Evolutionary conservation across 2,329 filamentous ascomycete genomes (phyloP).

Genomic region (Pseudocercospora fijiensis): DNA sequence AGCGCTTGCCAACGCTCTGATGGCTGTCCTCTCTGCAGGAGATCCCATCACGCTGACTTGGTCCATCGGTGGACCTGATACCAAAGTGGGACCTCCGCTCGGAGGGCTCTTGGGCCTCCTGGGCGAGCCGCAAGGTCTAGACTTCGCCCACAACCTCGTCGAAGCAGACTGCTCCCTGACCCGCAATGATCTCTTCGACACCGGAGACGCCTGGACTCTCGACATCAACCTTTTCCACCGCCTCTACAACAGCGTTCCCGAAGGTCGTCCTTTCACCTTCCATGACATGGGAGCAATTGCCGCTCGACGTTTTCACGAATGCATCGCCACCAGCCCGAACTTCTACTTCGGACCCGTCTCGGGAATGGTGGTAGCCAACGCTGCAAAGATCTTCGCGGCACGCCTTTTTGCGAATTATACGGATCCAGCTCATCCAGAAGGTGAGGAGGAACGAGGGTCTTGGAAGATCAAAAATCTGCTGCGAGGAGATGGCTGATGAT

Average conservation of each 20-base stretch:
- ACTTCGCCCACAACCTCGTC: slow-evolving; percentile 17
- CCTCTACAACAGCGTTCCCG: slow-evolving; percentile 32
- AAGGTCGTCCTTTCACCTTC: slow-evolving; percentile 43
- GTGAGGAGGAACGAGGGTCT: neutral
- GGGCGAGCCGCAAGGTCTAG: slow-evolving; percentile 4
- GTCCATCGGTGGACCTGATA: slow-evolving; percentile 47
- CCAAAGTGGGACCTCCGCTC: slow-evolving; percentile 22
- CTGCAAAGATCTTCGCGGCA: neutral
- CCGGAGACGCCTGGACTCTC: slow-evolving; percentile 14
- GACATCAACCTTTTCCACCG: slow-evolving; percentile 13
- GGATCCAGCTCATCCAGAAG: neutral
- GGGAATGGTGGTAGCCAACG: neutral
- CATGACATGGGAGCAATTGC: slow-evolving; percentile 42
- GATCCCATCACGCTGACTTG: slow-evolving; percentile 45
- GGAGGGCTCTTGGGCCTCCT: neutral
- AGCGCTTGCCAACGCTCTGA: slow-evolving; percentile 32
- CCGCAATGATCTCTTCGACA: slow-evolving; percentile 42
- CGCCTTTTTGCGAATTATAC: neutral
- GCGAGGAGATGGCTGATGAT: neutral
- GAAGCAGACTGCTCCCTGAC: slow-evolving; percentile 44
- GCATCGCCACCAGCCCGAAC: slow-evolving; percentile 40
- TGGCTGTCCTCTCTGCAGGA: slow-evolving; percentile 44
- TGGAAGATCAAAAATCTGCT: too few species aligned
- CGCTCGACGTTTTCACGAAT: slow-evolving; percentile 43
- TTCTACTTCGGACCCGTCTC: slow-evolving; percentile 45